Base-by-base conservation (phyloP, 2,329 filamentous ascomycete species). In the Cladosporium sp. region DNA sequence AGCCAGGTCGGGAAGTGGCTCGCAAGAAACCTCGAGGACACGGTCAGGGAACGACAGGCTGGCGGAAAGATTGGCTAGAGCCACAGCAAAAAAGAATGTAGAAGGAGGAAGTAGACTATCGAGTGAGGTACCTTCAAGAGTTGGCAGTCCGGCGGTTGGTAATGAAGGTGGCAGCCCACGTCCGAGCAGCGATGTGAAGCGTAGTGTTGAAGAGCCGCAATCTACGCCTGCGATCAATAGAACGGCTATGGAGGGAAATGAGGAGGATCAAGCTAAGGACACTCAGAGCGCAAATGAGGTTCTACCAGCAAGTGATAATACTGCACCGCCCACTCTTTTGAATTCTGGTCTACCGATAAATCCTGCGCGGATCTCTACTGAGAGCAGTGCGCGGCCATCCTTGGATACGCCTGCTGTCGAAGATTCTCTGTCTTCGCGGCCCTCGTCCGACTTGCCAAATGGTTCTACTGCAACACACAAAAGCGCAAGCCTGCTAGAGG, bases 11-110 rank as follows among this genome's bases (percentile, higher is more conserved):
- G 42, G 39, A n/a, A 55, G 51, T 22, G 32, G 37, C 4, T 42
- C 47, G 28, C 40, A 54, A 32, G 44, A 57, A 35, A 45, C 42
- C 6, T 55, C 52, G 4, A 55, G 40, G 40, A 45, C 88, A 4
- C 84, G 82, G 40, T 82, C 84, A 63, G 78, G 83, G 60, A 94
- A 91, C 73, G 91, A 95, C 66, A 85, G 91, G 53, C 78, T 99
- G 42, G 92, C 97, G 70, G 92, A 96, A 71, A 83, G 91, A 61
- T 80, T 99, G 60, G 93, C 93, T 28, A 90, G 90, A 68, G 94
- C 92, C 28, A 84, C 97, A 66, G 90, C 87, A 3, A 87, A 87
- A 59, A 90, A 88, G 68, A 83, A 80, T 58, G 75, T 78, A n/a
- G 71, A 76, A 2, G 70, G 73, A 37, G 78, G 76, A 55, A 69